A percentile compares a stretch with the other conserved stretches of the same genome.
phyloP scores from a whole-genome alignment of 1,284 basidiomycete genomes.

The Trametes polyzona region DNA sequence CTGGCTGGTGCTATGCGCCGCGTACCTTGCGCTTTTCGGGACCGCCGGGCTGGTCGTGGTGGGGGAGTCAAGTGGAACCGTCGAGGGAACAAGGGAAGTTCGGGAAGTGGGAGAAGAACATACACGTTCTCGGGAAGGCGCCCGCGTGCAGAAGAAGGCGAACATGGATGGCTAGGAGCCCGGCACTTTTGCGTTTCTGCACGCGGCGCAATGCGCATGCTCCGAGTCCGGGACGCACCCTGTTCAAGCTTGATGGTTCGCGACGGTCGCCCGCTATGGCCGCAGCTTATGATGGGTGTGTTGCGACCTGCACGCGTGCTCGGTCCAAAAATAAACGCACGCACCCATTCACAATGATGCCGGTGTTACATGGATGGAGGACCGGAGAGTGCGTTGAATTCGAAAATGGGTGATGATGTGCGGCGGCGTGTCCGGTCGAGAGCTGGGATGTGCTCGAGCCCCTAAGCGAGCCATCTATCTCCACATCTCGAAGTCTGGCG shows the following conservation, averaged over 20 bases:
- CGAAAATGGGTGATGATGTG: too few species aligned
- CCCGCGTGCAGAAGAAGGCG: neutral
- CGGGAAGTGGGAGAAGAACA: neutral
- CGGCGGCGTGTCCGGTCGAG: neutral
- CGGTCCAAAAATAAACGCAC: too few species aligned
- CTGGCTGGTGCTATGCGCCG: too few species aligned
- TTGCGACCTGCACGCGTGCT: too few species aligned
- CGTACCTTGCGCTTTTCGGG: slow-evolving; percentile 13
- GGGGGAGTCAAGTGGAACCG: slow-evolving; percentile 1
- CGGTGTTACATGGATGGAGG: too few species aligned
- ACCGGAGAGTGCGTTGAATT: too few species aligned
- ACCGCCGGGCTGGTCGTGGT: slow-evolving; percentile 5
- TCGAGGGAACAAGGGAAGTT: neutral
- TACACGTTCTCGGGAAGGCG: slow-evolving; percentile 5
- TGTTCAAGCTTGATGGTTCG: too few species aligned
- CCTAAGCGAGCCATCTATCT: neutral
- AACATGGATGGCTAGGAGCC: neutral
- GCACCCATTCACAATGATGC: too few species aligned
- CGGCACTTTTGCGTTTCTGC: slow-evolving; percentile 1
- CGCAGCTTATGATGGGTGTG: too few species aligned
- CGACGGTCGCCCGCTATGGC: too few species aligned
- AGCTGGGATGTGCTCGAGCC: neutral
- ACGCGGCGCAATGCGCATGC: neutral
- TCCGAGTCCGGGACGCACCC: neutral
- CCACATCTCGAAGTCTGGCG: neutral